phyloP scores from a whole-genome alignment of 129 eudicot species.

The Pseudognaphalium luteoalbum region DNA sequence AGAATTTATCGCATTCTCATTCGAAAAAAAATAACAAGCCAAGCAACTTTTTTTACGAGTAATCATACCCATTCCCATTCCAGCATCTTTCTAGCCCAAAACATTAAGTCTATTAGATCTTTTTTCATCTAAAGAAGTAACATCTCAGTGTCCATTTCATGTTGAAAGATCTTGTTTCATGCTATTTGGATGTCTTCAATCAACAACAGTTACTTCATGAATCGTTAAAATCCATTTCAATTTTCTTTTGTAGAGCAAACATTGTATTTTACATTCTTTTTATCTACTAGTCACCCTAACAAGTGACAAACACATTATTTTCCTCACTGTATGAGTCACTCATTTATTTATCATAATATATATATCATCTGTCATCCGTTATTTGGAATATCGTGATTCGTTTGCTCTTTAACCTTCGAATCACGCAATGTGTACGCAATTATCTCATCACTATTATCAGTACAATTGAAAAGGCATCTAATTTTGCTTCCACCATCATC shows the following conservation, averaged over 20 bases:
- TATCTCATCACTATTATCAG: neutral
- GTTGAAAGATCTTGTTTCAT: neutral
- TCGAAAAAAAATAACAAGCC: neutral
- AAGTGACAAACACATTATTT: neutral
- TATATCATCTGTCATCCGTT: neutral
- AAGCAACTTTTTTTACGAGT: neutral
- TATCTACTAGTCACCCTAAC: neutral
- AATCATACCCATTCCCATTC: neutral
- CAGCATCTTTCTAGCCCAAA: neutral
- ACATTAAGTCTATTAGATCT: neutral
- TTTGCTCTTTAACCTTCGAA: neutral
- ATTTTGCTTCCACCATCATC: neutral
- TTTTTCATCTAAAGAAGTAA: neutral
- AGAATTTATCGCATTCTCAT: neutral
- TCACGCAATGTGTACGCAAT: neutral
- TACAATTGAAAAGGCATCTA: neutral
- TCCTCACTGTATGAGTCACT: conserved; percentile 1
- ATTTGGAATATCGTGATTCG: neutral
- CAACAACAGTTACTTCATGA: neutral
- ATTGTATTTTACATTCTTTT: neutral
- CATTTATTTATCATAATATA: neutral
- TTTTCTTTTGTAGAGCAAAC: neutral
- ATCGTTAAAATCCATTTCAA: neutral
- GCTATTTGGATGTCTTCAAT: neutral
- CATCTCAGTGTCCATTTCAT: neutral